A percentile compares a stretch with the other conserved stretches of the same genome.
phyloP scores from a whole-genome alignment of 768 basidiomycete genomes.

The Steccherinum ochraceum region DNA sequence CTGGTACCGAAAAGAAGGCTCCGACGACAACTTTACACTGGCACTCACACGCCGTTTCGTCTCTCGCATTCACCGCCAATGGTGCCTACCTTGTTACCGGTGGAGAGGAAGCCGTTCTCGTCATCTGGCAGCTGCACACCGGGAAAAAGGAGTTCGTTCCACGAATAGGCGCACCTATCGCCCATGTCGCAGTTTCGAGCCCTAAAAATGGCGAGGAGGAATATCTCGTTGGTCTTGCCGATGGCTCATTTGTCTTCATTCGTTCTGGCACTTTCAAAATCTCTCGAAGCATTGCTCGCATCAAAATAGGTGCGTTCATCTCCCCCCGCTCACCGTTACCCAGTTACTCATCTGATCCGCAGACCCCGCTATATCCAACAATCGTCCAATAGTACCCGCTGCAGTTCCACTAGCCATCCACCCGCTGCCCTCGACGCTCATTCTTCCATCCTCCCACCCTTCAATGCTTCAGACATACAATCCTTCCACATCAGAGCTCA shows the following conservation, averaged over 20 bases:
- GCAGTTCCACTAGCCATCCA: constrained; percentile 73
- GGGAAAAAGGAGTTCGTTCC: constrained; percentile 91
- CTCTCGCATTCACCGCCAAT: constrained; percentile 80
- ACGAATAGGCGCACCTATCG: constrained; percentile 83
- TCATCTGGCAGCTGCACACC: constrained; percentile 91
- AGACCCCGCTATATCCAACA: constrained; percentile 32
- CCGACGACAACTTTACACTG: constrained; percentile 89
- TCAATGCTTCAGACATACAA: constrained; percentile 93
- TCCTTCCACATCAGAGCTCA: constrained; percentile 57
- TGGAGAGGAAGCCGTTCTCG: constrained; percentile 93
- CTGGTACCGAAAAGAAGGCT: constrained; percentile 69
- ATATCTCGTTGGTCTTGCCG: constrained; percentile 75
- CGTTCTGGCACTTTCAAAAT: constrained; percentile 67
- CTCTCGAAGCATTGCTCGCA: constrained; percentile 62
- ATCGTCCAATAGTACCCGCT: constrained; percentile 33
- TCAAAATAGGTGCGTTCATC: constrained; percentile 61
- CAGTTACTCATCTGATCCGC: constrained; percentile 2
- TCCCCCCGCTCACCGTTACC: not conserved
- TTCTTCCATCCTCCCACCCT: constrained; percentile 91
- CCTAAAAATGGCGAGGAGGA: constrained; percentile 64
- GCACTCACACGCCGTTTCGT: constrained; percentile 93
- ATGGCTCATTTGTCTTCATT: constrained; percentile 76
- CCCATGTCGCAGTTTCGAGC: constrained; percentile 55
- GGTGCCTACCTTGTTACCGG: constrained; percentile 92
- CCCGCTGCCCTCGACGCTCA: constrained; percentile 60